Base-by-base conservation (phyloP, 345 rosid genomes). In the Pugionium dolabratum region DNA sequence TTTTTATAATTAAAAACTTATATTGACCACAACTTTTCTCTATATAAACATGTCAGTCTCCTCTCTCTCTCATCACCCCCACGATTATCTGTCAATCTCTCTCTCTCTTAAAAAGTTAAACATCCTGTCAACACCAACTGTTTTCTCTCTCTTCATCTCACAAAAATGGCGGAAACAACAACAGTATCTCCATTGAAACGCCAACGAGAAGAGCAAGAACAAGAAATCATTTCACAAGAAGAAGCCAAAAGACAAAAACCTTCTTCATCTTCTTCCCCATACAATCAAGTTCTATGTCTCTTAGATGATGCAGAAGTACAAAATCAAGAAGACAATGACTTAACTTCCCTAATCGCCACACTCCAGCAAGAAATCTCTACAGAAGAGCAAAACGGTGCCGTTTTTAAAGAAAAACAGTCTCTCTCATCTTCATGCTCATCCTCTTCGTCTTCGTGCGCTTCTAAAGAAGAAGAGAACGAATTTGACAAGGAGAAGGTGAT, bases 401-500 rank as follows among this genome's bases (percentile, higher is more conserved):
- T 50, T 30, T 67, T 60, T 18, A 18, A 18, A 0, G 77, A 10
- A 30, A 72, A 9, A 18, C 18, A 18, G 18, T 18, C 86, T 84
- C 84, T 76, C 82, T 71, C 80, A 18, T 18, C 18, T 18, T 9
- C 49, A 33, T 41, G 18, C 43, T 5, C 63, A 0, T 52, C 72
- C 4, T 52, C 59, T 43, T 40, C 76, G 5, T 65, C 66, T 33
- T 74, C 66, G 0, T 70, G 66, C 36, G 56, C 7, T 64, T 64
- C 30, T 32, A 59, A 61, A 75, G 72, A 5, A 73, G 54, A 66
- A 0, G 84, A 60, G 10, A 76, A 49, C 37, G 75, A 73, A 7
- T 71, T 40, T 11, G 81, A 86, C 10, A 72, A 76, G 4, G 87
- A 85, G 67, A 73, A 76, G 3, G 91, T 88, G 7, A 91, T 91